Evolutionary conservation across 306 rosid species (phyloP).

Genomic region (Betula pendula): DNA sequence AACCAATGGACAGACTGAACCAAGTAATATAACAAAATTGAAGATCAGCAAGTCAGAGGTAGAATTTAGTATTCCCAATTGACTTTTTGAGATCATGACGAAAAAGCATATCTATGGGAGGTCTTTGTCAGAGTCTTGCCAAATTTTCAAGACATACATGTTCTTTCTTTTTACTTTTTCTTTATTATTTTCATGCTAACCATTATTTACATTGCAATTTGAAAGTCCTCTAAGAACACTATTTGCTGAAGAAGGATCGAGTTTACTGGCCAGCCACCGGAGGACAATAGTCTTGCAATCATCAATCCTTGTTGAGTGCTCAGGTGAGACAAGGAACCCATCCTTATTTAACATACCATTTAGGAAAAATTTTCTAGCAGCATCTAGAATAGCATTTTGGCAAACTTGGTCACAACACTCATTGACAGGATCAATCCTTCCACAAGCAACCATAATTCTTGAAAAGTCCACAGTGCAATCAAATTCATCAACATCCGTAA

Average conservation of each 20-base stretch:
- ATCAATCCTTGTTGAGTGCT: conserved; percentile 39
- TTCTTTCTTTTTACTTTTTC: not conserved
- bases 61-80: conserved; percentile 21
- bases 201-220: conserved; percentile 63
- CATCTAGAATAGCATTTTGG: conserved; percentile 52
- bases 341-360: conserved; percentile 42
- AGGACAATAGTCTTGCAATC: conserved; percentile 58
- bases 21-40: conserved; percentile 20
- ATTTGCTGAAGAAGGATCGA: conserved; percentile 47
- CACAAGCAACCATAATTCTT: conserved; percentile 60
- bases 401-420: conserved; percentile 73
- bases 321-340: conserved; percentile 21
- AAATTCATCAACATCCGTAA: conserved; percentile 43
- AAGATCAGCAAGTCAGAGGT: conserved; percentile 34
- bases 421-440: conserved; percentile 51
- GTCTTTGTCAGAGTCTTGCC: not conserved
- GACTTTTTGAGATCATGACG: conserved; percentile 1
- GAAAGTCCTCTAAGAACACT: conserved; percentile 60
- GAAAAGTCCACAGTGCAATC: conserved; percentile 58
- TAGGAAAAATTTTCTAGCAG: conserved; percentile 52
- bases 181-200: conserved; percentile 33
- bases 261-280: conserved; percentile 64
- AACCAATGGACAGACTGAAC: conserved; percentile 62
- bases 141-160: conserved; percentile 2
- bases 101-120: conserved; percentile 3